Evolutionary conservation across 257 asterid species (phyloP), one percentile per base, ranked within the genome.

Genomic region (Przewalskia tangutica): DNA sequence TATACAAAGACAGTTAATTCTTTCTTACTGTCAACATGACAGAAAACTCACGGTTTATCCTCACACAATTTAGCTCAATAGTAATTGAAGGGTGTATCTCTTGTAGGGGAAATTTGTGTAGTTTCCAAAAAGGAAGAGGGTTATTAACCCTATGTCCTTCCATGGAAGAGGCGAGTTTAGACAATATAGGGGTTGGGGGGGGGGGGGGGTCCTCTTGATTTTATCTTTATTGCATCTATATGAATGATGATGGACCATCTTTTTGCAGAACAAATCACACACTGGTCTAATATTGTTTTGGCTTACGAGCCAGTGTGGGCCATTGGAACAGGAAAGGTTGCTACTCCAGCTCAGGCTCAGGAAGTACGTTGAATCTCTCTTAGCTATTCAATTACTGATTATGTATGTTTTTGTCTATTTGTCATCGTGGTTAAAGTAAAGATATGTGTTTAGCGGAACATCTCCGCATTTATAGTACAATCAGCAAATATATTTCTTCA

Each of bases 231-330:
- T 23, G n/a, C 53, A 10, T 27, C 14, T 23, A 7, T 42, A 58
- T 83, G 70, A 51, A 20, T 50, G 42, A 40, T 58, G 56, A 53
- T 65, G 20, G 77, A 32, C 66, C 40, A 77, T 76, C 53, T 14
- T 34, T 27, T 80, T 83, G 83, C 88, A 86, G 91, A 88, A 63
- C 76, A 82, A 82, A 66, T 82, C n/a, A 11, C 73, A 13, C 68
- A 86, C 66, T 88, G 91, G 89, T 58, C 87, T 79, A 81, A 85
- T 53, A n/a, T 88, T 60, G 87, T 86, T 77, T 84, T 88, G 75
- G 91, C 88, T 70, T 88, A 88, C 55, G 91, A 88, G 82, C 91
- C 91, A 53, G 91, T 88, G 66, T 88, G 91, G 91, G 91, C 91
- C 58, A 86, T 88, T 83, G 91, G 89, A 64, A 84, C 89, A 8